Conservation (phyloP, 2,329 filamentous ascomycete genomes). For the Rugonectria rugulosa region DNA sequence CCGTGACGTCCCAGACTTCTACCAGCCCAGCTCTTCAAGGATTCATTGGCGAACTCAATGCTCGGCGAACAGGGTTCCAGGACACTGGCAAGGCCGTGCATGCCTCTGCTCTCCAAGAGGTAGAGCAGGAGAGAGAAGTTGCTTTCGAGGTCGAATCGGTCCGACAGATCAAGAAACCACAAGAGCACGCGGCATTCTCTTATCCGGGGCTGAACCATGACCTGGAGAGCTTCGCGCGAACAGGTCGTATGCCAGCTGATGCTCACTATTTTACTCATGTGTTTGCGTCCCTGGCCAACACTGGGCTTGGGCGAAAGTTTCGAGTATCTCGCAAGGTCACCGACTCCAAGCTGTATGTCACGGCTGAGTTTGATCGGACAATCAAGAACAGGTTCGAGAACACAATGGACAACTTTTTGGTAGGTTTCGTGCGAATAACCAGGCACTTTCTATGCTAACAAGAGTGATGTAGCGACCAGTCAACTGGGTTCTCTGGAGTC, state of each 20-base stretch:
- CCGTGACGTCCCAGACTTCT: slow-evolving; percentile 15
- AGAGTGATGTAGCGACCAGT: slow-evolving; percentile 49
- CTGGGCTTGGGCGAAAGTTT: neutral
- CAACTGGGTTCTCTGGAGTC: slow-evolving; percentile 68
- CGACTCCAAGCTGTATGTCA: slow-evolving; percentile 41
- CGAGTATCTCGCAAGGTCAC: slow-evolving; percentile 20
- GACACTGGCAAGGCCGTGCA: slow-evolving; percentile 45
- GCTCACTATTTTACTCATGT: slow-evolving; percentile 19
- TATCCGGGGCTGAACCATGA: slow-evolving; percentile 58
- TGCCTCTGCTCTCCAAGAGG: slow-evolving; percentile 65
- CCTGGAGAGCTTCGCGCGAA: slow-evolving; percentile 55
- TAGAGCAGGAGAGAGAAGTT: slow-evolving; percentile 64
- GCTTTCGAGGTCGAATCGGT: slow-evolving; percentile 64
- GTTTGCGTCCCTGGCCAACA: neutral
- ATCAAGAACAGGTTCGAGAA: slow-evolving; percentile 32
- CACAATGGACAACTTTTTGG: slow-evolving; percentile 34
- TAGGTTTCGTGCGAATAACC: slow-evolving; percentile 6
- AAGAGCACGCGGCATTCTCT: slow-evolving; percentile 48
- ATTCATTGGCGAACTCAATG: slow-evolving; percentile 33
- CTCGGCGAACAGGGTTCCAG: slow-evolving; percentile 32
- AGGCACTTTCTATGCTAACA: neutral
- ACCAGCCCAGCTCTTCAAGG: slow-evolving; percentile 21
- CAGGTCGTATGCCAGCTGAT: slow-evolving; percentile 52
- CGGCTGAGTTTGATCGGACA: slow-evolving; percentile 36
- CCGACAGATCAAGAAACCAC: slow-evolving; percentile 60